phyloP scores from a whole-genome alignment of 148 eudicot genomes.

The Bassia scoparia region DNA sequence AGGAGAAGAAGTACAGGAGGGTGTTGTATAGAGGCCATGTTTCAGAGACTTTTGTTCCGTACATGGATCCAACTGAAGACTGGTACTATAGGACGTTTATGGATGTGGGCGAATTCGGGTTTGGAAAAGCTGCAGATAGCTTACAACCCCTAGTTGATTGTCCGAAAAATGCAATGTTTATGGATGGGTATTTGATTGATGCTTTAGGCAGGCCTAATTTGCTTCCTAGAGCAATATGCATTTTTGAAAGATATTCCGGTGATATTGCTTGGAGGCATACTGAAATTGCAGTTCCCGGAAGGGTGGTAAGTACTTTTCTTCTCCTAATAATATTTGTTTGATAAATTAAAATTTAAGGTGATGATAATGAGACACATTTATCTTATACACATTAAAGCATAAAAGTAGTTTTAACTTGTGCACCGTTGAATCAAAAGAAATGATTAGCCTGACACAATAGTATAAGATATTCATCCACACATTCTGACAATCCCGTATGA shows the following conservation, averaged over 20 bases:
- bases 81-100: constrained; percentile 79
- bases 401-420: no score
- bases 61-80: constrained; percentile 75
- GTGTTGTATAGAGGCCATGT: constrained; percentile 82
- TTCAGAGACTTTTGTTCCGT: constrained; percentile 84
- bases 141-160: constrained; percentile 62
- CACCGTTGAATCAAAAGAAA: no score
- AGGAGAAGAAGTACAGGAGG: constrained; percentile 29
- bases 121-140: constrained; percentile 58
- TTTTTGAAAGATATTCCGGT: constrained; percentile 66
- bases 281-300: constrained; percentile 76
- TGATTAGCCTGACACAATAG: no score
- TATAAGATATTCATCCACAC: no score
- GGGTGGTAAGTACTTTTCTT: constrained; percentile 39
- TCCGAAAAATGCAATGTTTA: constrained; percentile 53
- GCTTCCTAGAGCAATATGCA: constrained; percentile 50
- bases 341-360: background rate
- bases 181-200: constrained; percentile 67
- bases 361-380: no score
- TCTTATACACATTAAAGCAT: no score
- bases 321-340: background rate
- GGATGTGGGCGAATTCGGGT: constrained; percentile 86
- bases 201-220: constrained; percentile 48
- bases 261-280: constrained; percentile 79
- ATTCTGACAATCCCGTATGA: no score